Evolutionary conservation across 1,139 yeast genomes (phyloP).

Genomic region (Candida glucosophila): DNA sequence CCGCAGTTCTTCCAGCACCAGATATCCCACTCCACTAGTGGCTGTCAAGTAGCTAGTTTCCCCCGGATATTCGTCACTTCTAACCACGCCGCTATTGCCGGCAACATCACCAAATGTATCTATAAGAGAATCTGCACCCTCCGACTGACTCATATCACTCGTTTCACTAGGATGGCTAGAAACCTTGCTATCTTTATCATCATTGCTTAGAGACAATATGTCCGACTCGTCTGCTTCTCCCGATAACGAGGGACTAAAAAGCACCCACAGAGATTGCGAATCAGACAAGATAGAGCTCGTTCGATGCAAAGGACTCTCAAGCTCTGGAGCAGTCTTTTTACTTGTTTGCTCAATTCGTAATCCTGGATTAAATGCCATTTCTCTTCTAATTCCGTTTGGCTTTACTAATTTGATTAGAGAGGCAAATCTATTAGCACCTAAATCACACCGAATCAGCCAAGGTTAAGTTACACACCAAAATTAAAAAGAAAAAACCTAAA

Average conservation of each 20-base stretch:
- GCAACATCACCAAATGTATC: too few species aligned
- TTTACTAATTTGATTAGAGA: too few species aligned
- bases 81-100: too few species aligned
- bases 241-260: conserved; percentile 25
- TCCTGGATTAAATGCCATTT: conserved; percentile 4
- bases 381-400: neutral
- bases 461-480: too few species aligned
- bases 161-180: neutral
- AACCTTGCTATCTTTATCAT: conserved; percentile 6
- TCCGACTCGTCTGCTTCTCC: conserved; percentile 20
- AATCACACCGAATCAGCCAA: too few species aligned
- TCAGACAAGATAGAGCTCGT: conserved; percentile 9
- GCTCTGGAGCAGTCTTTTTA: conserved; percentile 1
- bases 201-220: conserved; percentile 31
- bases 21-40: too few species aligned
- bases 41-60: too few species aligned
- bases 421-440: too few species aligned
- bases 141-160: conserved; percentile 1
- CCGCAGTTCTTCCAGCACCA: too few species aligned
- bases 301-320: conserved; percentile 2
- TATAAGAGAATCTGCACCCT: too few species aligned
- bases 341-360: conserved; percentile 3
- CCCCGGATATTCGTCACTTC: too few species aligned
- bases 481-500: too few species aligned
- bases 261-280: conserved; percentile 35